phyloP scores from a whole-genome alignment of 441 rosid species.

The Erodium moschatum region DNA sequence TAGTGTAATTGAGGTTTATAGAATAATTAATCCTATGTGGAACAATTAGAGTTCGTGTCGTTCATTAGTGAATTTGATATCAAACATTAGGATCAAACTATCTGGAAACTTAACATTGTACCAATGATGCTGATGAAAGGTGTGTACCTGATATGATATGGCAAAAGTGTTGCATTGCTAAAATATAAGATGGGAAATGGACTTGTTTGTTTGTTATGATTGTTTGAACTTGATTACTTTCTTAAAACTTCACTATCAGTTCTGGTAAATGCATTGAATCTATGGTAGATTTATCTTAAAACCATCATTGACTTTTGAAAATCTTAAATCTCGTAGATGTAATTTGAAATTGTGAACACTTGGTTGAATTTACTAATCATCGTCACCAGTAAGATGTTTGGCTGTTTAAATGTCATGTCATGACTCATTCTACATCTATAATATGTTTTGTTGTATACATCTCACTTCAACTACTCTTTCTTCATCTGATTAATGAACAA shows the following conservation, averaged over 20 bases:
- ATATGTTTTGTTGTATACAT: background rate
- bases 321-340: no score
- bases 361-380: background rate
- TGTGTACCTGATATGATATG: no score
- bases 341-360: no score
- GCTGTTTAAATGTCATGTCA: background rate
- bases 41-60: background rate
- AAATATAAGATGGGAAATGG: no score
- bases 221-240: background rate
- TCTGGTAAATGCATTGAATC: background rate
- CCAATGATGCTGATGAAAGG: background rate
- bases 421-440: background rate
- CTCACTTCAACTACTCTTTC: background rate
- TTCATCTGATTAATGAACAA: background rate
- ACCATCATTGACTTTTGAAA: no score
- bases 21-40: background rate
- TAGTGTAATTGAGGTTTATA: background rate
- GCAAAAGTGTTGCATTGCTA: no score
- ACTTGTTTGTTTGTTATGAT: background rate
- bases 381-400: background rate
- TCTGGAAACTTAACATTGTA: background rate
- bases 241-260: background rate
- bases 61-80: background rate
- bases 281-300: no score
- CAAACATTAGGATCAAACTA: no score